These are phyloP conservation scores for Cryptococcus maquisensis DNA, from an alignment of 1,284 basidiomycete species.

Conservation along the genomic window DNA sequence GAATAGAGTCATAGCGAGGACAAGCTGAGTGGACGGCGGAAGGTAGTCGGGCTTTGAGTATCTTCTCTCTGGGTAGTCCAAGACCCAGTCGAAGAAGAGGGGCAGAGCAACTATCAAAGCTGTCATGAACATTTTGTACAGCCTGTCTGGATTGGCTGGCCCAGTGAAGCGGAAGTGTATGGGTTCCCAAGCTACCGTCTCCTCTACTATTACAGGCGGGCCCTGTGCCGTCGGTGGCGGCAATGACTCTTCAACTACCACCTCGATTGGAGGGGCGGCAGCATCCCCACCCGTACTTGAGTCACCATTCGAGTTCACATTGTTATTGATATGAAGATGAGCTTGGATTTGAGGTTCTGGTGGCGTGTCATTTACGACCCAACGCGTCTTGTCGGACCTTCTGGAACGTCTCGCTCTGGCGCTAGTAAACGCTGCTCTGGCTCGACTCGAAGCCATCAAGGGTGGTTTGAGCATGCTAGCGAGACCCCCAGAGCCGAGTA, in stretches of 20 bases:
- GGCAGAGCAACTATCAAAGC: conserved; percentile 14
- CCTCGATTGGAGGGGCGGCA: not conserved
- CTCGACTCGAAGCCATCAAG: not conserved
- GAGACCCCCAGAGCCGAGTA: conserved; percentile 1
- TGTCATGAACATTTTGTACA: conserved; percentile 21
- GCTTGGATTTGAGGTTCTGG: conserved; percentile 8
- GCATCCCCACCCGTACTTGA: conserved; percentile 3
- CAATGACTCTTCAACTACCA: conserved; percentile 3
- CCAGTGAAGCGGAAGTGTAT: conserved; percentile 19
- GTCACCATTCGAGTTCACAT: conserved; percentile 23
- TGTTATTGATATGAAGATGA: conserved; percentile 23
- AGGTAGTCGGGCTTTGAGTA: conserved; percentile 20
- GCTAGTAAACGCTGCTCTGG: not conserved
- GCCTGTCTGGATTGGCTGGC: conserved; percentile 21
- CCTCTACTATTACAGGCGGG: conserved; percentile 7
- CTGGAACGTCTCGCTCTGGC: not conserved
- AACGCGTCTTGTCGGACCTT: not conserved
- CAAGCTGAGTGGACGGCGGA: conserved; percentile 13
- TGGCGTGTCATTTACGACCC: conserved; percentile 7
- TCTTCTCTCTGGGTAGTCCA: conserved; percentile 16
- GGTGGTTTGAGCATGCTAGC: not conserved
- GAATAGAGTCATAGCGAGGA: conserved; percentile 11
- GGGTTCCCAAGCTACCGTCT: conserved; percentile 14
- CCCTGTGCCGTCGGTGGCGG: not conserved
- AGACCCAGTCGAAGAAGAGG: conserved; percentile 19